Percentiles rank a stretch among this genome's conserved stretches.
Conservation (phyloP, 768 basidiomycete species). For the Pulveroboletus ravenelii region DNA sequence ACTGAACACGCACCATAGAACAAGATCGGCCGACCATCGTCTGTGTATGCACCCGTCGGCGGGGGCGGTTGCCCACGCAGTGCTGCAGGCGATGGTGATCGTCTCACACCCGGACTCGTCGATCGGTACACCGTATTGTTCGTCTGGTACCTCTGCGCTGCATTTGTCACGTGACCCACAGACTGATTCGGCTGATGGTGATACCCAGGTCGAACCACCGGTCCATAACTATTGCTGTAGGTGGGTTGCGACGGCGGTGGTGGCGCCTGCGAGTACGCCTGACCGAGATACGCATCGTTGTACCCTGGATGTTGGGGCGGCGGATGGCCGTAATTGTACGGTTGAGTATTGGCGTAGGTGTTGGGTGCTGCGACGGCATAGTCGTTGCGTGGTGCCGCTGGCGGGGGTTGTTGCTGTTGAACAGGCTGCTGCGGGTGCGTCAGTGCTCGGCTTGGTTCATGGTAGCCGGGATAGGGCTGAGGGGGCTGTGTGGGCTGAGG, state of each 20-base stretch:
- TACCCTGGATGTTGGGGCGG: slow-evolving; percentile 24
- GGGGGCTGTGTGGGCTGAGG: slow-evolving; percentile 11
- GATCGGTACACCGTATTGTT: slow-evolving; percentile 34
- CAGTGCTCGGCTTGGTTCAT: slow-evolving; percentile 26
- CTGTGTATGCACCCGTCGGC: slow-evolving; percentile 75
- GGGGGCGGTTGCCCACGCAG: slow-evolving; percentile 34
- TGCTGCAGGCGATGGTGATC: slow-evolving; percentile 48
- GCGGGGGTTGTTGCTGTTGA: slow-evolving; percentile 20
- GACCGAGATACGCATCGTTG: slow-evolving; percentile 12
- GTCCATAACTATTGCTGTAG: slow-evolving; percentile 6
- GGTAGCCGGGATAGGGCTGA: slow-evolving; percentile 20
- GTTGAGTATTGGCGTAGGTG: slow-evolving; percentile 10
- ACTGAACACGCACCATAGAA: slow-evolving; percentile 72
- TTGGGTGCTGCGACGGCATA: slow-evolving; percentile 11
- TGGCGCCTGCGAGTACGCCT: slow-evolving; percentile 15
- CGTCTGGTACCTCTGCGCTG: slow-evolving; percentile 27
- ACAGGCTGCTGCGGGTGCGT: slow-evolving; percentile 32
- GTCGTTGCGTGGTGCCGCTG: slow-evolving; percentile 21
- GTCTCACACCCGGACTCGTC: slow-evolving; percentile 38
- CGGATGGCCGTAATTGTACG: slow-evolving; percentile 14
- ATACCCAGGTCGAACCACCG: slow-evolving; percentile 2
- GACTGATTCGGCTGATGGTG: slow-evolving; percentile 14
- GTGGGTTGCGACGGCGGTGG: slow-evolving; percentile 7
- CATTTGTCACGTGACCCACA: slow-evolving; percentile 30
- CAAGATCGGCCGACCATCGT: slow-evolving; percentile 75